Base-by-base conservation (phyloP, 2,329 filamentous ascomycete species). In the Cercospora beticola region DNA sequence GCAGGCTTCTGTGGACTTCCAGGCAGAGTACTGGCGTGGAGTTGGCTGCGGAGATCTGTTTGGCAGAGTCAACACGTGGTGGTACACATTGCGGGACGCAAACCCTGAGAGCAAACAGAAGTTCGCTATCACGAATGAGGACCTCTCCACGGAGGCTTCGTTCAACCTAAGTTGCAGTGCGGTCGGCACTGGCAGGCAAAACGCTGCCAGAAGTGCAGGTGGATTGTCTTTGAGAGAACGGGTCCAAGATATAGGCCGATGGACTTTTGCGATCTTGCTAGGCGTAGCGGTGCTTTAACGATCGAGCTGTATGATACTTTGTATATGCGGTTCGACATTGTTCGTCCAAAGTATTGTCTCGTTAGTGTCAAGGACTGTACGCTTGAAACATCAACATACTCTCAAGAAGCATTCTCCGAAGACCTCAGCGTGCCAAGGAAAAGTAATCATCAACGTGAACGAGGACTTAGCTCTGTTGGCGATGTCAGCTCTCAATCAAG, bases 51-150 rank as follows among this genome's bases (percentile, higher is more conserved):
- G 36, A n/a, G 36, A 43, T 43, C 36, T 90, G 69, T 88, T 93
- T 71, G 87, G 86, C 75, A 85, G 84, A 61, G 83, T 80, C 72
- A 81, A 81, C 71, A 86, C 88, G 68, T 94, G 89, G 87, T 94
- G 91, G 89, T 93, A 89, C 82, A 92, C 67, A 3, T 28, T 69
- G 8, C 52, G 62, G 8, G 67, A 71, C 54, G 67, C 67, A 5
- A 61, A 68, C 28, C 43, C 49, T 5, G 57, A 40, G 10, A 58
- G 30, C 36, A 52, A 62, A 52, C 62, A 68, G 6, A 57, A 62
- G 28, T 68, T 68, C 14, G 67, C 66, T 5, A 64, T 68, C 33
- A 64, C 66, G n/a, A 40, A 58, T 33, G 61, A 60, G 26, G 36
- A 64, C 23, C 28, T 57, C 21, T 49, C 46, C 4, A 49, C 46